These are phyloP conservation scores for Diaporthe nobilis DNA, from an alignment of 2,329 filamentous ascomycete genomes.

Conservation along the genomic window DNA sequence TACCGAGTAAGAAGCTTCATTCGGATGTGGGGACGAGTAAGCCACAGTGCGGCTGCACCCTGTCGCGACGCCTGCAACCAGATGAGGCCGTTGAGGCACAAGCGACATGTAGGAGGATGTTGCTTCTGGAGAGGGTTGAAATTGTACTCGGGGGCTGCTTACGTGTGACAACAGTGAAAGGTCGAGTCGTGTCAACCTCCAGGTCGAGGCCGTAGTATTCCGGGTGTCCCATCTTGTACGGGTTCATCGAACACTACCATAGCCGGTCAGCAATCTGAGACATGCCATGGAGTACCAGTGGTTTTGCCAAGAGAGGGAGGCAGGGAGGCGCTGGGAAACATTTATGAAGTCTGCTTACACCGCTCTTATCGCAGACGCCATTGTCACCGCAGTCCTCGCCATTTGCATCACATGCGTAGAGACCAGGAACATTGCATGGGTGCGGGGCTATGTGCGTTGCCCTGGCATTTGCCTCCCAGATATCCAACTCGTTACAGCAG, in stretches of 20 bases:
- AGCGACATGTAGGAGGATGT: background rate
- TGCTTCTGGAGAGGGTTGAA: background rate
- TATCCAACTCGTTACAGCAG: constrained; percentile 79
- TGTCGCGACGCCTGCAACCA: background rate
- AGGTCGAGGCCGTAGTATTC: constrained; percentile 53
- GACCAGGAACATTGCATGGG: constrained; percentile 63
- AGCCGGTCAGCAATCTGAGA: background rate
- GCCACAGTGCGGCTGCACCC: background rate
- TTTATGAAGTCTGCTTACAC: constrained; percentile 35
- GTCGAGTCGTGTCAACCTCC: constrained; percentile 54
- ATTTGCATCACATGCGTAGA: constrained; percentile 53
- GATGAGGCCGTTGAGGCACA: background rate
- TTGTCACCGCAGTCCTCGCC: constrained; percentile 46
- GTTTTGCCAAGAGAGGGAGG: background rate
- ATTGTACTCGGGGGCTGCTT: background rate
- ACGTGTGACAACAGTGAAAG: constrained; percentile 63
- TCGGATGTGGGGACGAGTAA: too few species aligned
- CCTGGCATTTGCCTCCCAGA: constrained; percentile 75
- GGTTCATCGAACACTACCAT: constrained; percentile 52
- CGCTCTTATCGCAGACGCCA: constrained; percentile 55
- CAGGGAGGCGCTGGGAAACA: background rate
- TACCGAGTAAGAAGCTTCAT: background rate
- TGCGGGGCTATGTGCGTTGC: constrained; percentile 72
- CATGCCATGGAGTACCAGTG: background rate
- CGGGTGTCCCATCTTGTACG: constrained; percentile 44